Evolutionary conservation across 139 green algal species (phyloP).

Genomic region (Chlorella vulgaris): DNA sequence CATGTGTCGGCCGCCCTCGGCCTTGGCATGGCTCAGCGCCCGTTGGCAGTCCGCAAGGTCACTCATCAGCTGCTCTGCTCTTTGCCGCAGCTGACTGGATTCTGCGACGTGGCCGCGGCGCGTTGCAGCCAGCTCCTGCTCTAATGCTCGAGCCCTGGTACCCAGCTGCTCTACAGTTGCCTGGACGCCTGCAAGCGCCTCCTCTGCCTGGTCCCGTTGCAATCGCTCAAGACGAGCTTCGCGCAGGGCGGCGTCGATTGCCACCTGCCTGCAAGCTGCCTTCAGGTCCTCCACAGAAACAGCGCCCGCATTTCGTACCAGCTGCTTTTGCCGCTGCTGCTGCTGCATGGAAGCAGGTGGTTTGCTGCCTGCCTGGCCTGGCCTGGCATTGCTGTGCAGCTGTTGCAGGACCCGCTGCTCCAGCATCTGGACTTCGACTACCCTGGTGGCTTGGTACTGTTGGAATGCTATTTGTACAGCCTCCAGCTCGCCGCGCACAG

Average conservation of each 20-base stretch:
- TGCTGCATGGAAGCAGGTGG: neutral
- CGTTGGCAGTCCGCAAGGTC: constrained; percentile 51
- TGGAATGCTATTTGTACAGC: neutral
- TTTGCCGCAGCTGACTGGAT: neutral
- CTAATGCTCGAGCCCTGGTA: neutral
- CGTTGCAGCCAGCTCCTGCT: constrained; percentile 34
- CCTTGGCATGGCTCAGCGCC: constrained; percentile 39
- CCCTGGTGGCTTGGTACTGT: constrained; percentile 28
- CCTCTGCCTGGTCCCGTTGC: constrained; percentile 52
- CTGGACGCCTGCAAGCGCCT: neutral
- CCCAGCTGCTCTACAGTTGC: constrained; percentile 4
- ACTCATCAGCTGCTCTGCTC: constrained; percentile 25
- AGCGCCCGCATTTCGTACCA: neutral
- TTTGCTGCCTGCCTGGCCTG: neutral
- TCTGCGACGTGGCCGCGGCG: constrained; percentile 15
- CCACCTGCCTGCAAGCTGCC: constrained; percentile 32
- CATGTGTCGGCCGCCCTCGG: constrained; percentile 52
- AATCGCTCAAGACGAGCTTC: constrained; percentile 61
- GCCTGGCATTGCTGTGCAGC: neutral
- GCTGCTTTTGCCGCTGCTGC: neutral
- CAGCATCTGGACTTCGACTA: constrained; percentile 34
- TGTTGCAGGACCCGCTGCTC: constrained; percentile 27
- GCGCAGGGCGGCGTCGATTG: constrained; percentile 46
- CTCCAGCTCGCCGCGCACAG: neutral
- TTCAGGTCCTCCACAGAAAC: neutral